Percentiles rank a stretch among this genome's conserved stretches.
phyloP scores from a whole-genome alignment of 2,329 filamentous ascomycete genomes.

The Xylariaceae sp. region DNA sequence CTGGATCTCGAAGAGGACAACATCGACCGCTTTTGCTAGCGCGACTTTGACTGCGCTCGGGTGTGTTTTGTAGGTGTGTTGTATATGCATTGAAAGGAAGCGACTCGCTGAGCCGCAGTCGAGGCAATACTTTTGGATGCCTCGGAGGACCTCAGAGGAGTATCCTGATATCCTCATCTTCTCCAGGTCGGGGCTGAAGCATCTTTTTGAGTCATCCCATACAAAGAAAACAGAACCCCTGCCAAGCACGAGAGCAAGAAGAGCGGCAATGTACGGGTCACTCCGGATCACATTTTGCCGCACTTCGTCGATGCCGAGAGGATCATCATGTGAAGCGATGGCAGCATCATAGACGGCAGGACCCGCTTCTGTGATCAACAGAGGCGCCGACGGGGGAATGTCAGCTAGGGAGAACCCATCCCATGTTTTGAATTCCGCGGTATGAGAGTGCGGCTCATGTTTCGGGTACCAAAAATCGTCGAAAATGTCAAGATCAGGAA shows the following conservation, averaged over 20 bases:
- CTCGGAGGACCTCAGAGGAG: conserved; percentile 44
- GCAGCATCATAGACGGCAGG: conserved; percentile 62
- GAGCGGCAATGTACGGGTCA: conserved; percentile 47
- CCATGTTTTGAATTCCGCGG: conserved; percentile 60
- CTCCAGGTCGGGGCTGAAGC: conserved; percentile 47
- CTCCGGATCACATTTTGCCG: conserved; percentile 42
- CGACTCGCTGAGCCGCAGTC: conserved; percentile 44
- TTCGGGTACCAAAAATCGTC: conserved; percentile 46
- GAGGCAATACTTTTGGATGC: conserved; percentile 43
- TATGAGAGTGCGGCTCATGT: conserved; percentile 25
- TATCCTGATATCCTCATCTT: conserved; percentile 53
- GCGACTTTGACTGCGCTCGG: conserved; percentile 46
- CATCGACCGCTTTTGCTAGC: conserved; percentile 45
- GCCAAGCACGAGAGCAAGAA: conserved; percentile 65
- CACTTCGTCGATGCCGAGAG: conserved; percentile 32
- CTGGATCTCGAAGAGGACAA: conserved; percentile 45
- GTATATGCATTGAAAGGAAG: conserved; percentile 42
- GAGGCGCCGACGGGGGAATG: conserved; percentile 35
- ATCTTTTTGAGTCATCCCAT: conserved; percentile 48
- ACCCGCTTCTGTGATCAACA: conserved; percentile 67
- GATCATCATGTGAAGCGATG: conserved; percentile 38
- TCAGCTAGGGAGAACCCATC: conserved; percentile 53
- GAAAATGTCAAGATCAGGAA: conserved; percentile 23
- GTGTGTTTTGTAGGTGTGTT: conserved; percentile 39
- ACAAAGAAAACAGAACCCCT: conserved; percentile 67